Evolutionary conservation across 192 early-diverging fungal genomes (phyloP), one percentile per base, ranked within the genome.

Genomic region (Coemansia sp.): DNA sequence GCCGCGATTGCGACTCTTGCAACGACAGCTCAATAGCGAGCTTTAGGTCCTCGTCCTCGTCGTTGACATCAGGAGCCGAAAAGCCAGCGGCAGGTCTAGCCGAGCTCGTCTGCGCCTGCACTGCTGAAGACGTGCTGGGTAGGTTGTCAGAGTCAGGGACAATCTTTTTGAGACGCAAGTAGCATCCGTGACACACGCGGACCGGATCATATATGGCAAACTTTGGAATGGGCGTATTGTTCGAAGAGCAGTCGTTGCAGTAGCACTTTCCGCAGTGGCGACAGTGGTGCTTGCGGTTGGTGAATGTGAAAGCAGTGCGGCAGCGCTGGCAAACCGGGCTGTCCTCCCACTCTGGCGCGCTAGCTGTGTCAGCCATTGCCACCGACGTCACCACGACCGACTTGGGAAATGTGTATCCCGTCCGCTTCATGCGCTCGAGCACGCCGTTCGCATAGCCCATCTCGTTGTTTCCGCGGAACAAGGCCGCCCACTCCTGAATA

Each of bases 231-330:
- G 94, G 72, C 48, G 91, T 80, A 6, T 70, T 89, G 79, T 96
- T 97, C 37, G 92, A 89, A 9, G 95, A 98, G 75, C 97, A 99
- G 55, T 92, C 85, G 20, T 91, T 86, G 80, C 96, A 98, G 66
- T 92, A 98, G 18, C 93, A 95, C 36, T 89, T 80, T 14, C 97
- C 97, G 74, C 97, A 99, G 68, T 95, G 92, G 72, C 97, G 90
- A 68, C 97, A 99, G 79, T 99, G 97, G 75, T 99, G 97, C 75
- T 98, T 97, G 62, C 97, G 87, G 75, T 95, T 98, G 39, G 95
- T 93, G 3, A 94, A 83, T 16, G 96, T 97, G 67, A 99, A 99
- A 9, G 81, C 66, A 1, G 93, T 92, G 57, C 97, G 86, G 76
- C 97, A 99, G 45, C 97, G 88, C 83, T 90, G 91, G 77, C 97